Conservation (phyloP, 164 flowering plant genomes). For the Litsea cubeba region DNA sequence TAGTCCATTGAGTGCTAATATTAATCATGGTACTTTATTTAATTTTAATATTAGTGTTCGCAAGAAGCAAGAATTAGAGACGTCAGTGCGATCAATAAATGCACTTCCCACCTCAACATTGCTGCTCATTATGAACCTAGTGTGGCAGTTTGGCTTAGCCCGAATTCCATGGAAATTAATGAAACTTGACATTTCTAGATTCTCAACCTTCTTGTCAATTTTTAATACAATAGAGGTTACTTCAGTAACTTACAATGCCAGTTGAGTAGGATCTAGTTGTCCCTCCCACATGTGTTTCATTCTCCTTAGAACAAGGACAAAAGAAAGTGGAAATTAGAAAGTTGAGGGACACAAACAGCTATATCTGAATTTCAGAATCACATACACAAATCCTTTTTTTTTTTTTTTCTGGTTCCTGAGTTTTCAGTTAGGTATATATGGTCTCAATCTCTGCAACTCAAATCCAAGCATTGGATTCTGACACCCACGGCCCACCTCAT, state of each 20-base stretch:
- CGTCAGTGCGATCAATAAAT: background rate
- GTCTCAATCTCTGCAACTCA: slow-evolving; percentile 22
- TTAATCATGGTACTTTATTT: too few species aligned
- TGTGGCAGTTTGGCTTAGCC: background rate
- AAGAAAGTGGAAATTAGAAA: background rate
- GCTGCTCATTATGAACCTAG: background rate
- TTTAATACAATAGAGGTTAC: slow-evolving; percentile 9
- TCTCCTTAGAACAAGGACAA: slow-evolving; percentile 11
- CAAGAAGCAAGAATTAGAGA: background rate
- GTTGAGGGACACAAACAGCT: background rate
- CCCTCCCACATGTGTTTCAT: slow-evolving; percentile 15
- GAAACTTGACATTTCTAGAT: too few species aligned
- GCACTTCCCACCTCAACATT: background rate
- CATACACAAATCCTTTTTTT: slow-evolving; percentile 1
- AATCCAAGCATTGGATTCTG: slow-evolving; percentile 32
- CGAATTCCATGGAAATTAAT: background rate
- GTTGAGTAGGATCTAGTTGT: slow-evolving; percentile 20
- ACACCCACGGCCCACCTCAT: slow-evolving; percentile 4
- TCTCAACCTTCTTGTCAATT: too few species aligned
- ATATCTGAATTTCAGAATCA: slow-evolving; percentile 9
- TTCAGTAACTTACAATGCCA: slow-evolving; percentile 17
- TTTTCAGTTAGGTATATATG: slow-evolving; percentile 18
- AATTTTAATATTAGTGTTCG: too few species aligned
- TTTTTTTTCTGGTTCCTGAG: slow-evolving; percentile 27
- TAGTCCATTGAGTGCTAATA: too few species aligned